phyloP scores from a whole-genome alignment of 78 protist species.

The Isochrysis galbana region DNA sequence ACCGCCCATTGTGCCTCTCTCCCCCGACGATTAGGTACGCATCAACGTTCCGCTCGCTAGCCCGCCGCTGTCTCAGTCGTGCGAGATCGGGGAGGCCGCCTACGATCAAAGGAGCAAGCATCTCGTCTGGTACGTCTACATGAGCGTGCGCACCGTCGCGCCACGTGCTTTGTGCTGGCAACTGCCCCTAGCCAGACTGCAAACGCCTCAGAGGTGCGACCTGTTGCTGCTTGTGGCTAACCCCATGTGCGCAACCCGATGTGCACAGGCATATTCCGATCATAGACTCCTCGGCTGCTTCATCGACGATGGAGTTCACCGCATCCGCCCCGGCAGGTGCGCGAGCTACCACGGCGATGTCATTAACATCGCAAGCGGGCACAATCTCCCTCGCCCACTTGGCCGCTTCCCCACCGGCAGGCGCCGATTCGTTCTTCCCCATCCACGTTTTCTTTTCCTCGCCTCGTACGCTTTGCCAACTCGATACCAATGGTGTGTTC shows the following conservation, averaged over 20 bases:
- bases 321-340: background rate
- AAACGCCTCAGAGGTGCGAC: too few species aligned
- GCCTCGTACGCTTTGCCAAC: background rate
- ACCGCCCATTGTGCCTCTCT: too few species aligned
- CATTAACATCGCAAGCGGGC: background rate
- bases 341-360: too few species aligned
- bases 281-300: slow-evolving; percentile 36
- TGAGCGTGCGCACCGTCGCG: background rate
- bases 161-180: too few species aligned
- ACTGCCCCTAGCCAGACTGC: too few species aligned
- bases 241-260: too few species aligned
- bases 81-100: background rate
- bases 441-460: slow-evolving; percentile 45
- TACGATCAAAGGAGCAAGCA: background rate
- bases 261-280: slow-evolving; percentile 32
- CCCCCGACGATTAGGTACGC: too few species aligned
- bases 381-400: background rate
- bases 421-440: slow-evolving; percentile 63
- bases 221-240: background rate
- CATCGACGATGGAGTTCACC: slow-evolving; percentile 46
- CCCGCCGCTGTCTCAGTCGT: too few species aligned
- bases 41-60: background rate
- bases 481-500: background rate
- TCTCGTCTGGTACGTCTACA: background rate
- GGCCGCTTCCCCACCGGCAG: background rate